Percentiles rank a stretch among this genome's conserved stretches.
phyloP scores from a whole-genome alignment of 2,329 filamentous ascomycete genomes.

The Tolypocladium tundrense region DNA sequence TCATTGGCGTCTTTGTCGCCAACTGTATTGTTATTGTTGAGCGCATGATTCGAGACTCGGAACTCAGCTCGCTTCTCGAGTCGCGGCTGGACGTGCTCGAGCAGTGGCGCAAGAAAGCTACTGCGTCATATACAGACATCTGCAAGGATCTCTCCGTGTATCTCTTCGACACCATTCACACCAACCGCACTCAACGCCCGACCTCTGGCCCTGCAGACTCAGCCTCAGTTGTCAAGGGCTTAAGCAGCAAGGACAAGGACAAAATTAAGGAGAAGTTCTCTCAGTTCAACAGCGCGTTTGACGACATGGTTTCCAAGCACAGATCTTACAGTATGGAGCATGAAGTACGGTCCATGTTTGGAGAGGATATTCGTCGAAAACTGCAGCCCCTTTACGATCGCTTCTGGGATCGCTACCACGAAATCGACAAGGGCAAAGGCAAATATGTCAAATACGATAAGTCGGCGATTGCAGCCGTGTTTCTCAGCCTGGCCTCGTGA shows the following conservation, averaged over 20 bases:
- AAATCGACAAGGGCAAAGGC: constrained; percentile 93
- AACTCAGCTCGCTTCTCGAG: constrained; percentile 63
- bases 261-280: constrained; percentile 94
- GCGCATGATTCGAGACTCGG: constrained; percentile 72
- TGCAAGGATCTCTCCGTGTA: constrained; percentile 83
- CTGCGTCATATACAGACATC: constrained; percentile 68
- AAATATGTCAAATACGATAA: constrained; percentile 99
- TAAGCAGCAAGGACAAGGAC: constrained; percentile 88
- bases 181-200: constrained; percentile 63
- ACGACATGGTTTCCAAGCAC: constrained; percentile 76
- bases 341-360: constrained; percentile 73
- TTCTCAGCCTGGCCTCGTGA: constrained; percentile 36
- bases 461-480: constrained; percentile 59
- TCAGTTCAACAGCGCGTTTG: constrained; percentile 81
- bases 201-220: constrained; percentile 71
- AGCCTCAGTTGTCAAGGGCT: constrained; percentile 68
- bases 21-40: constrained; percentile 81
- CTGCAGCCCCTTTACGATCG: constrained; percentile 89
- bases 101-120: constrained; percentile 78
- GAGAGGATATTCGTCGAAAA: constrained; percentile 77
- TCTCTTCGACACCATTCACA: constrained; percentile 87
- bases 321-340: constrained; percentile 81
- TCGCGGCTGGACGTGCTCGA: constrained; percentile 60
- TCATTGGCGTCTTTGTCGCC: constrained; percentile 80
- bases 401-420: constrained; percentile 96